Base-by-base conservation (phyloP, 495 filamentous ascomycete genomes). In the Chaetomium fimeti region DNA sequence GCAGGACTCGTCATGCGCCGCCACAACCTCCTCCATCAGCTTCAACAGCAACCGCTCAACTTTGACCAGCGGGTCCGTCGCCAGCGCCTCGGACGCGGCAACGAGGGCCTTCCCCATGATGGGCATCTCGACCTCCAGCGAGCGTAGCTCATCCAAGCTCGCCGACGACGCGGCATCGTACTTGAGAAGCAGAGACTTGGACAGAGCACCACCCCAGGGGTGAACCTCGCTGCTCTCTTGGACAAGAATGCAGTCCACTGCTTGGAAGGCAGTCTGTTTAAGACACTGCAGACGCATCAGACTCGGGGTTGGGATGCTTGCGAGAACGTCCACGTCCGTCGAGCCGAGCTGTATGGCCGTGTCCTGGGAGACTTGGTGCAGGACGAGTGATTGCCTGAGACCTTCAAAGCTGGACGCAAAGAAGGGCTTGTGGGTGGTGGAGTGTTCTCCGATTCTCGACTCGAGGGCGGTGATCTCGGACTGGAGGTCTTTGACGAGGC, bases 381-480 rank as follows among this genome's bases (percentile, higher is more conserved):
- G 68, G 4, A 77, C 78, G n/a, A 82, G 75, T 62, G 85, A 87
- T 71, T 91, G 85, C 69, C 87, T 82, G 43, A 92, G 68, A 4
- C 80, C 76, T 70, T 91, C 88, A 65, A 92, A 92, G 61, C 88
- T 81, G 12, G 75, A 66, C 13, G 81, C 76, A 65, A 93, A 88
- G 68, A 80, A 83, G 6, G 82, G 82, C 51, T 70, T 81, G 75
- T 58, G 81, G 68, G 59, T 71, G 57, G 60, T 67, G 15, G 72
- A 68, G 69, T 82, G 62, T 40, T 75, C 63, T 63, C 79, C 79
- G 20, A 81, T 75, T 11, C 68, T 76, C 2, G 32, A 76, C 57
- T 85, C 81, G 57, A 91, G 77, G 28, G 82, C 76, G 7, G 75
- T 64, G 25, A 91, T 86, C 42, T 88, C 86, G 47, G 78, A 69